These are phyloP conservation scores for Allium cepa DNA, from an alignment of 106 monocot species.

Conservation along the genomic window DNA sequence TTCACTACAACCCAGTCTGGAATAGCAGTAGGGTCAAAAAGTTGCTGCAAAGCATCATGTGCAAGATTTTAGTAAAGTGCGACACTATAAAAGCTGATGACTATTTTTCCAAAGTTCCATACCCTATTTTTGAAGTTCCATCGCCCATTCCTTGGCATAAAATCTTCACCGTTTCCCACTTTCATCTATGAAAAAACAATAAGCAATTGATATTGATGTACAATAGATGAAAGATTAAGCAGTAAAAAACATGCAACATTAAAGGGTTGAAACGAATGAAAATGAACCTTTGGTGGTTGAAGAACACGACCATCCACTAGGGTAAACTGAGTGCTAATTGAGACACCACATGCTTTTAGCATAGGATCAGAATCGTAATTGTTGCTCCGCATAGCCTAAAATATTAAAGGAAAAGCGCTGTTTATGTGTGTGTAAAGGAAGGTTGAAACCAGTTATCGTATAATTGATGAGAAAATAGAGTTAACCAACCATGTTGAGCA, in stretches of 20 bases:
- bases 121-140: conserved; percentile 99
- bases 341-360: conserved; percentile 59
- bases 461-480: not conserved
- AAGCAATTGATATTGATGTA: not conserved
- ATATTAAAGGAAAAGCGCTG: not conserved
- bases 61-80: not conserved
- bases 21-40: conserved; percentile 28
- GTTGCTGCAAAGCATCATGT: conserved; percentile 31
- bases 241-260: not conserved
- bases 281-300: conserved; percentile 64
- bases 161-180: conserved; percentile 75
- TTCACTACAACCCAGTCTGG: conserved; percentile 73
- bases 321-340: conserved; percentile 55
- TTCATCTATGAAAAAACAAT: conserved; percentile 42
- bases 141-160: conserved; percentile 70
- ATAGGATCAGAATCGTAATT: conserved; percentile 84
- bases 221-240: not conserved
- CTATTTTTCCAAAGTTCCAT: not conserved
- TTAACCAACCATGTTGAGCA: conserved; percentile 46
- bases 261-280: not conserved
- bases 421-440: not conserved
- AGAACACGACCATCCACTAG: conserved; percentile 77
- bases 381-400: conserved; percentile 52
- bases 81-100: not conserved
- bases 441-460: not conserved